Conservation (phyloP, 1,284 basidiomycete species). For the Moniliella sp. region DNA sequence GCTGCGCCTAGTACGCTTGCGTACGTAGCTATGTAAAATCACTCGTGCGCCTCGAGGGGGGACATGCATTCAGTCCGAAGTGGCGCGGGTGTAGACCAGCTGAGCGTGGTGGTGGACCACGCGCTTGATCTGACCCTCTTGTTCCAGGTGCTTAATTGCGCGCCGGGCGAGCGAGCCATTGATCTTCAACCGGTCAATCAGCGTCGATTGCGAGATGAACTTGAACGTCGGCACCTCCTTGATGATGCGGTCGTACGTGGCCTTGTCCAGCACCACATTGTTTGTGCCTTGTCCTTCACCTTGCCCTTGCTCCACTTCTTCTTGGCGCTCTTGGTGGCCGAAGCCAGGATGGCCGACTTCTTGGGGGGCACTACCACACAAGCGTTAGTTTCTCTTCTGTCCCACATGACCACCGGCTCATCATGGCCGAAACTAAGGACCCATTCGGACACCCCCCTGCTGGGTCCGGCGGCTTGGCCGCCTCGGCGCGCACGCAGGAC, state of each 20-base stretch:
- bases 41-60: no score
- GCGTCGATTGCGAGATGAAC: conserved; percentile 67
- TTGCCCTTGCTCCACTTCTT: conserved; percentile 99
- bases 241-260: conserved; percentile 75
- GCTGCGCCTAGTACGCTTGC: no score
- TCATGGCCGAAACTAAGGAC: no score
- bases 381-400: no score
- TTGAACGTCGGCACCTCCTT: conserved; percentile 99
- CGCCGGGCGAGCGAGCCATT: conserved; percentile 82
- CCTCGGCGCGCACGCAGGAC: no score
- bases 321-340: conserved; percentile 42
- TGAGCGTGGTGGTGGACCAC: conserved; percentile 88
- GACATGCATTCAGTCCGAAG: no score
- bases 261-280: conserved; percentile 52
- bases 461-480: no score
- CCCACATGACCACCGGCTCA: no score
- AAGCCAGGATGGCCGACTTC: conserved; percentile 32
- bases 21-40: no score
- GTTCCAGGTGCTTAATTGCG: conserved; percentile 79
- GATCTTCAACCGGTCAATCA: conserved; percentile 90
- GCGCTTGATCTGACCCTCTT: conserved; percentile 81
- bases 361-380: conserved; percentile 31
- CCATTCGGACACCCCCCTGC: no score
- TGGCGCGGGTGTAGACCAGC: conserved; percentile 84
- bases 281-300: conserved; percentile 90